phyloP scores from a whole-genome alignment of 2,329 filamentous ascomycete species.

The Aureobasidium leucospermi region DNA sequence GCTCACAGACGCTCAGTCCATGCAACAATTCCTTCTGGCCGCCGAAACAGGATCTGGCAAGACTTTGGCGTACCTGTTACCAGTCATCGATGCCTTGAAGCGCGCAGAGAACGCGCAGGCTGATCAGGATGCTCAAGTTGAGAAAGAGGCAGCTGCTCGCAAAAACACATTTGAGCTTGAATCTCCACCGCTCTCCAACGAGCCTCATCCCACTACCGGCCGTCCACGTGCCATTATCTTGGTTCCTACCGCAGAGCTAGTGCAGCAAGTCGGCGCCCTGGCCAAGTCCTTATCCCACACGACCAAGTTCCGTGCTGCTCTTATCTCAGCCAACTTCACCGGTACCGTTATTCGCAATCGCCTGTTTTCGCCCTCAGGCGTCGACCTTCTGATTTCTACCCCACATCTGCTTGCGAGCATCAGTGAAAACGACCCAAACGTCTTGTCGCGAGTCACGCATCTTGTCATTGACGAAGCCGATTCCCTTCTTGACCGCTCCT shows the following conservation, averaged over 20 bases:
- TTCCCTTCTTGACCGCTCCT: constrained; percentile 88
- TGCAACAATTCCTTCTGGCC: constrained; percentile 70
- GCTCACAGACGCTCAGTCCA: constrained; percentile 28
- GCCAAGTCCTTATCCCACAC: constrained; percentile 77
- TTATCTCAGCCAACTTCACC: constrained; percentile 71
- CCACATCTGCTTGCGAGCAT: constrained; percentile 86
- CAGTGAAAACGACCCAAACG: constrained; percentile 80
- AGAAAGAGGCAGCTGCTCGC: constrained; percentile 35
- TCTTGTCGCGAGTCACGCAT: constrained; percentile 84
- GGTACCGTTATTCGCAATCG: constrained; percentile 75
- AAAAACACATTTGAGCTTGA: constrained; percentile 54
- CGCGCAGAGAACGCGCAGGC: constrained; percentile 48
- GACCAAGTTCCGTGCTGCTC: constrained; percentile 77
- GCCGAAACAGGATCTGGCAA: constrained; percentile 97
- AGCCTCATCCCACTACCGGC: constrained; percentile 65
- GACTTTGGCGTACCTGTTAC: constrained; percentile 85
- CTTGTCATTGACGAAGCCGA: constrained; percentile 93
- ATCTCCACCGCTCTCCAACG: constrained; percentile 50
- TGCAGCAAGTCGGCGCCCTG: constrained; percentile 74
- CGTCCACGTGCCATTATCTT: constrained; percentile 79
- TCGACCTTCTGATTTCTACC: constrained; percentile 81
- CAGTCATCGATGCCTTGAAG: constrained; percentile 79
- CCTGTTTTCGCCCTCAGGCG: constrained; percentile 70
- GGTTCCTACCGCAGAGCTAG: constrained; percentile 86
- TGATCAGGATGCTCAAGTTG: constrained; percentile 36